Evolutionary conservation across 1,284 basidiomycete genomes (phyloP).

Genomic region (Apiotrichum porosum): DNA sequence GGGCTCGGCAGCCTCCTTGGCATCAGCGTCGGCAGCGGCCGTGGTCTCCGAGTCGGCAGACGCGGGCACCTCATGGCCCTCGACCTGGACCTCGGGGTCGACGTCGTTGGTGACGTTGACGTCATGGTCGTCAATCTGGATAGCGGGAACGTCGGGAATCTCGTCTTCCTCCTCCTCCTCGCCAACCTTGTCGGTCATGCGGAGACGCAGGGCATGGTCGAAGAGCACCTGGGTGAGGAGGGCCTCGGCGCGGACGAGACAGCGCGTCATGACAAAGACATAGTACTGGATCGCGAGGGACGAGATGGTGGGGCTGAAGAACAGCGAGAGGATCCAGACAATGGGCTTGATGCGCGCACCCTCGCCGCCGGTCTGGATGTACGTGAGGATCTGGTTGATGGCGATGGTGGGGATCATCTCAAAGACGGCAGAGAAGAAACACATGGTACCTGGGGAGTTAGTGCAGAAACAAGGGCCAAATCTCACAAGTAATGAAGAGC

Average conservation of each 20-base stretch:
- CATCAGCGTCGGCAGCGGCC: slow-evolving; percentile 15
- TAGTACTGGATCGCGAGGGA: slow-evolving; percentile 44
- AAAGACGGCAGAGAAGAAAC: slow-evolving; percentile 28
- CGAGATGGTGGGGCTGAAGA: slow-evolving; percentile 54
- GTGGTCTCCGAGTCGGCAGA: slow-evolving; percentile 10
- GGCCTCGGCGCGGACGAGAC: slow-evolving; percentile 56
- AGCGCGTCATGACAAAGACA: slow-evolving; percentile 45
- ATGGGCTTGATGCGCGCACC: slow-evolving; percentile 50
- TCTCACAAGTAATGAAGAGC: slow-evolving; percentile 23
- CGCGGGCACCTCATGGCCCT: slow-evolving; percentile 8
- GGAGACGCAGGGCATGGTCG: slow-evolving; percentile 63
- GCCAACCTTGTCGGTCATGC: slow-evolving; percentile 51
- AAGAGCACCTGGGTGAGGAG: slow-evolving; percentile 67
- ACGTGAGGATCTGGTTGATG: slow-evolving; percentile 53
- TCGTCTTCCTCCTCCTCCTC: slow-evolving; percentile 13
- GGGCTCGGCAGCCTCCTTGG: slow-evolving; percentile 5
- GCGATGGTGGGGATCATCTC: slow-evolving; percentile 53
- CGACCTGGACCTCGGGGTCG: slow-evolving; percentile 15
- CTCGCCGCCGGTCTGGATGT: slow-evolving; percentile 52
- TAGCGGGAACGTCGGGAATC: slow-evolving; percentile 3
- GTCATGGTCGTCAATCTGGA: slow-evolving; percentile 18
- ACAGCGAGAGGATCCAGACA: slow-evolving; percentile 63
- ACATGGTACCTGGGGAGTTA: slow-evolving; percentile 23
- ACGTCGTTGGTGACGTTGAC: slow-evolving; percentile 13
- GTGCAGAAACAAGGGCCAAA: background rate